phyloP scores from a whole-genome alignment of 177 flowering plant species.

The Tripterygium wilfordii region DNA sequence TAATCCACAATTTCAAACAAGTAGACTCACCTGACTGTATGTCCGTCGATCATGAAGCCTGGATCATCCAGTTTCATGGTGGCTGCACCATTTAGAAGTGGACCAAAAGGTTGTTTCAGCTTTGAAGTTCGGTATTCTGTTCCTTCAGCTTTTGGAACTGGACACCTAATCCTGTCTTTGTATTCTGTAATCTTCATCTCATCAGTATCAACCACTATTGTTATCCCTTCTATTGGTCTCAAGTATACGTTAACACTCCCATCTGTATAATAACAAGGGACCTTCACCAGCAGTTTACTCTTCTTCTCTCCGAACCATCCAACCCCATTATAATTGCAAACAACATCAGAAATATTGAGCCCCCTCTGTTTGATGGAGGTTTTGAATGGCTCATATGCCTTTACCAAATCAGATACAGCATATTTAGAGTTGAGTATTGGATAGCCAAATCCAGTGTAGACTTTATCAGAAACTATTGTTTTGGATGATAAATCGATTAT shows the following conservation, averaged over 20 bases:
- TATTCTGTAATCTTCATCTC: conserved; percentile 17
- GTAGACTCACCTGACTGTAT: conserved; percentile 23
- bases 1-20: neutral
- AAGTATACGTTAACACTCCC: conserved; percentile 32
- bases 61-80: conserved; percentile 20
- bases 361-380: conserved; percentile 29
- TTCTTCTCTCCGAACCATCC: conserved; percentile 38
- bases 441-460: conserved; percentile 34
- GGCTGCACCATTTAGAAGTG: conserved; percentile 7
- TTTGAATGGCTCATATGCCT: conserved; percentile 27
- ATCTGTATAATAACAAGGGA: conserved; percentile 17
- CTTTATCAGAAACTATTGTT: conserved; percentile 13
- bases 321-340: conserved; percentile 21
- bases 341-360: conserved; percentile 30
- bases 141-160: conserved; percentile 31
- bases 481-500: conserved; percentile 23
- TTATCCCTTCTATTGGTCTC: conserved; percentile 44
- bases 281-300: conserved; percentile 1
- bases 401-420: conserved; percentile 19
- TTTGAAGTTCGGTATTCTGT: conserved; percentile 22
- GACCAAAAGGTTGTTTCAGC: conserved; percentile 32
- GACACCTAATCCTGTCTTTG: conserved; percentile 12
- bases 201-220: conserved; percentile 32
- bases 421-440: conserved; percentile 27
- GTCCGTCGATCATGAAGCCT: conserved; percentile 35